A percentile compares a stretch with the other conserved stretches of the same genome.
phyloP scores from a whole-genome alignment of 225 moss, liverwort and hornwort genomes.

The Thuidium tamariscinum region DNA sequence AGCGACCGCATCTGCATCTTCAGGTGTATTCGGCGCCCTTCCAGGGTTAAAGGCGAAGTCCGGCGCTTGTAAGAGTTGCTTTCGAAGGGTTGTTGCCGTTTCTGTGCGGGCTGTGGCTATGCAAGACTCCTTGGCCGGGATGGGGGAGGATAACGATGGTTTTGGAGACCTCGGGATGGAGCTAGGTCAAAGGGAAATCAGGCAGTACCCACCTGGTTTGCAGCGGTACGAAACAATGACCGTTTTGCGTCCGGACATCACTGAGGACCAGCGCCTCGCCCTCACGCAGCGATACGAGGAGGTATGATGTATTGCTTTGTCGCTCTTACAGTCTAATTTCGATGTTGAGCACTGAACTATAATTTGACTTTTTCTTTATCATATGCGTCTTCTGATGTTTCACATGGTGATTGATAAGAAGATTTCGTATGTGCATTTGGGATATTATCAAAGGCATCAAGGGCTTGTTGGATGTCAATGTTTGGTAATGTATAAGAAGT shows the following conservation, averaged over 20 bases:
- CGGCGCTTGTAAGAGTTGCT: slow-evolving; percentile 11
- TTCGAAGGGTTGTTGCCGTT: slow-evolving; percentile 9
- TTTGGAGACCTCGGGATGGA: slow-evolving; percentile 65
- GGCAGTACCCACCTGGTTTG: slow-evolving; percentile 91
- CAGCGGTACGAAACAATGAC: slow-evolving; percentile 99
- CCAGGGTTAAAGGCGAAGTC: slow-evolving; percentile 10
- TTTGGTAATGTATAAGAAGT: neutral
- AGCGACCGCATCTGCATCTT: slow-evolving; percentile 28
- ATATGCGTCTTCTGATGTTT: neutral
- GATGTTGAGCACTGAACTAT: neutral
- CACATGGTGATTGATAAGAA: neutral
- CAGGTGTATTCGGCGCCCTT: slow-evolving; percentile 20
- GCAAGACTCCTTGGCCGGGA: slow-evolving; percentile 75
- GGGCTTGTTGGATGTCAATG: neutral
- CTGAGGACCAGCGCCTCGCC: slow-evolving; percentile 88
- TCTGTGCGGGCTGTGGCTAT: slow-evolving; percentile 69
- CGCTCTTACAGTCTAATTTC: neutral
- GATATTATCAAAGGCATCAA: neutral
- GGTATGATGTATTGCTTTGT: slow-evolving; percentile 10
- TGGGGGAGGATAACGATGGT: slow-evolving; percentile 68
- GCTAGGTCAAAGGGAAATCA: slow-evolving; percentile 78
- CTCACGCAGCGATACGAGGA: slow-evolving; percentile 99
- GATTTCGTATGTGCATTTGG: neutral
- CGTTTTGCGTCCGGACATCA: slow-evolving; percentile 85
- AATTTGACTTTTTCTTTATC: neutral